Evolutionary conservation across 345 rosid species (phyloP).

Genomic region (Syzygium aqueum): DNA sequence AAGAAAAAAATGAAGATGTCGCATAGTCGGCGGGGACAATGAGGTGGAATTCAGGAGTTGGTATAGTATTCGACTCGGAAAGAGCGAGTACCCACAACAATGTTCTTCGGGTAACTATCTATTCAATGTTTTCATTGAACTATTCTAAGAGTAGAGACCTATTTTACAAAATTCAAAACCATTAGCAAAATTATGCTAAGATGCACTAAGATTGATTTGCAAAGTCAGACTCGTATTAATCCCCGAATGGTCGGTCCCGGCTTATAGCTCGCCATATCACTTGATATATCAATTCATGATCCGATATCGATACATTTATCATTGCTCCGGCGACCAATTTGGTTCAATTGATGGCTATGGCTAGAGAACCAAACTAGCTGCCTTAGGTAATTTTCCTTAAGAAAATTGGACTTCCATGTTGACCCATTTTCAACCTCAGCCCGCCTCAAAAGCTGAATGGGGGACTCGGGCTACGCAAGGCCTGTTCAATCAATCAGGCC

Average conservation of each 20-base stretch:
- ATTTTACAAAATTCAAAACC: too few relatives aligned
- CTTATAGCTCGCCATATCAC: background rate
- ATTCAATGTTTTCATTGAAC: background rate
- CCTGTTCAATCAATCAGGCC: background rate
- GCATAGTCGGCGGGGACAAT: background rate
- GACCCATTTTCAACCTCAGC: background rate
- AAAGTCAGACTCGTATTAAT: background rate
- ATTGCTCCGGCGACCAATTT: background rate
- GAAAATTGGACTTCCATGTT: background rate
- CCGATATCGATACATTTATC: background rate
- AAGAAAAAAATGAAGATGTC: background rate
- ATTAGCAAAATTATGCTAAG: background rate
- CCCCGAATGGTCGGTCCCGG: background rate
- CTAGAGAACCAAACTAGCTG: background rate
- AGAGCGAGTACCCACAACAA: background rate
- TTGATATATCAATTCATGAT: background rate
- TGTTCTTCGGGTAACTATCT: fast-evolving
- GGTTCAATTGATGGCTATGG: background rate
- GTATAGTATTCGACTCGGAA: background rate
- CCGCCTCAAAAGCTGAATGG: background rate
- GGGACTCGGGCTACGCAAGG: background rate
- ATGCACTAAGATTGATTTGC: background rate
- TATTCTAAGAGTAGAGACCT: too few relatives aligned
- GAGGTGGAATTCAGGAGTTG: background rate
- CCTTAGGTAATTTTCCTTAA: background rate